Evolutionary conservation across 768 basidiomycete genomes (phyloP).

Genomic region (Gloeostereum incarnatum): DNA sequence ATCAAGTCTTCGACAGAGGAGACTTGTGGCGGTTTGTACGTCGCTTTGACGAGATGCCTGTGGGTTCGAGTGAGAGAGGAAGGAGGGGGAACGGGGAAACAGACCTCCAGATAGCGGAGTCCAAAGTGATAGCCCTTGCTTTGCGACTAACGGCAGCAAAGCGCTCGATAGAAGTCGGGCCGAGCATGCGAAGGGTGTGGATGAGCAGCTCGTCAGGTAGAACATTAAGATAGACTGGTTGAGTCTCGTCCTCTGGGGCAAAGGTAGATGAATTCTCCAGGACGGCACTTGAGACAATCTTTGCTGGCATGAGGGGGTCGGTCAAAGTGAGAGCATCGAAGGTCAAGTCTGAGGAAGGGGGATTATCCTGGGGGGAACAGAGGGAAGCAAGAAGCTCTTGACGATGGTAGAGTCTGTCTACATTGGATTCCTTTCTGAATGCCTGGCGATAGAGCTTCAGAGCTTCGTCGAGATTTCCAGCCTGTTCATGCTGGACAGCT

Average conservation of each 20-base stretch:
- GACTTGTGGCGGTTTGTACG: slow-evolving; percentile 75
- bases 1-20: slow-evolving; percentile 37
- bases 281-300: slow-evolving; percentile 39
- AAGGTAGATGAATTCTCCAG: slow-evolving; percentile 44
- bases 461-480: slow-evolving; percentile 68
- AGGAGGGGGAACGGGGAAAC: slow-evolving; percentile 9
- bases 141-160: slow-evolving; percentile 70
- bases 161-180: slow-evolving; percentile 61
- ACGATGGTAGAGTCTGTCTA: slow-evolving; percentile 61
- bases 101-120: slow-evolving; percentile 71
- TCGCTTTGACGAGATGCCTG: slow-evolving; percentile 54
- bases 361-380: slow-evolving; percentile 8
- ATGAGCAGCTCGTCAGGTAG: slow-evolving; percentile 77
- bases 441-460: slow-evolving; percentile 69
- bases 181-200: slow-evolving; percentile 54
- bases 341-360: slow-evolving; percentile 17
- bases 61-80: slow-evolving; percentile 1
- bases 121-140: slow-evolving; percentile 63
- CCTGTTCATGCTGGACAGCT: slow-evolving; percentile 69
- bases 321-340: slow-evolving; percentile 17
- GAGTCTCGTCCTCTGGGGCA: slow-evolving; percentile 58
- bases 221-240: slow-evolving; percentile 40
- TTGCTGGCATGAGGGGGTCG: slow-evolving; percentile 35
- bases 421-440: slow-evolving; percentile 67
- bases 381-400: slow-evolving; percentile 40